Evolutionary conservation across 331 rosid genomes (phyloP).

Genomic region (Quercus lobata): DNA sequence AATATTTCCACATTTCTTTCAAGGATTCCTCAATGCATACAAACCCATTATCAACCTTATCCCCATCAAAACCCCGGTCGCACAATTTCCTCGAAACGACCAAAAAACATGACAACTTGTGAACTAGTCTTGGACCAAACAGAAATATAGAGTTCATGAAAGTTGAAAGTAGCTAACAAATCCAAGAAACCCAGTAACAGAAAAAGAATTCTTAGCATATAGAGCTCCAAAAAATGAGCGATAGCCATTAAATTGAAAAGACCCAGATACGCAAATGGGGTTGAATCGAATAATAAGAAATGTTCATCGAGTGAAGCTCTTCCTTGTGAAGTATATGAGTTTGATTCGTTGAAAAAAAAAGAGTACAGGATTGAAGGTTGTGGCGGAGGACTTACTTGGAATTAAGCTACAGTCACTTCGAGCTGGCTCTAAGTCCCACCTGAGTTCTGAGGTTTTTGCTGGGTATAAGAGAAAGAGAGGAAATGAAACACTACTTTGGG

Average conservation of each 20-base stretch:
- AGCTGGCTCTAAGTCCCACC: neutral
- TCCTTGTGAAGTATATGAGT: neutral
- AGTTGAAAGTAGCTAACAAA: slow-evolving; percentile 11
- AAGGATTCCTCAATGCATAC: slow-evolving; percentile 58
- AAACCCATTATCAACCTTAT: slow-evolving; percentile 19
- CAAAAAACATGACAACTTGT: slow-evolving; percentile 32
- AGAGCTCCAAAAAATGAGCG: slow-evolving; percentile 17
- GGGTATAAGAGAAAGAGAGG: neutral
- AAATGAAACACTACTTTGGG: neutral
- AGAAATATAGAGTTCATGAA: slow-evolving; percentile 52
- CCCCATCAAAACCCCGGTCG: slow-evolving; percentile 23
- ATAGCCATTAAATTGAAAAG: slow-evolving; percentile 22
- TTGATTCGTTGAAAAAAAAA: neutral
- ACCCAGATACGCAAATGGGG: slow-evolving; percentile 1
- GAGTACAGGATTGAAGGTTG: neutral
- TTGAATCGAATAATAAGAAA: slow-evolving; percentile 15
- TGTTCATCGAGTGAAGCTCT: neutral
- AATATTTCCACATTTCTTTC: slow-evolving; percentile 29
- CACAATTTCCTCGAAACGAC: slow-evolving; percentile 42
- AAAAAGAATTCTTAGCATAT: slow-evolving; percentile 1
- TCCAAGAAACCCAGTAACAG: slow-evolving; percentile 5
- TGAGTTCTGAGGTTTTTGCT: neutral
- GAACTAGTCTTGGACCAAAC: slow-evolving; percentile 42
- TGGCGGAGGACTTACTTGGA: slow-evolving; percentile 12
- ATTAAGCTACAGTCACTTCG: neutral